Evolutionary conservation across 2,329 filamentous ascomycete genomes (phyloP).

Genomic region (Colletotrichum aenigma): DNA sequence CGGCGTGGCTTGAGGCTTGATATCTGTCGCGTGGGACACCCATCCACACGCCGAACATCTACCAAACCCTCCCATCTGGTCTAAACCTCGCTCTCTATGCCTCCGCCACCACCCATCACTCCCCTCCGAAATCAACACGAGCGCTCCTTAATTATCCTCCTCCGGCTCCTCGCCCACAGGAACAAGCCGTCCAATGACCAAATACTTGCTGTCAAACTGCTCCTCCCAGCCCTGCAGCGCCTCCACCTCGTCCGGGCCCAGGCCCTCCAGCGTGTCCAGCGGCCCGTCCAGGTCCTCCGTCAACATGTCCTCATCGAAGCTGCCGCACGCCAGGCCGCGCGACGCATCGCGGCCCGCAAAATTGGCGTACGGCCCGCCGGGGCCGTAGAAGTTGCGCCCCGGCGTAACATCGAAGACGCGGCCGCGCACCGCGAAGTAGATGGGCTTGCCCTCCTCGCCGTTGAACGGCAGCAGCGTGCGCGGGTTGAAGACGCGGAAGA

Average conservation of each 20-base stretch:
- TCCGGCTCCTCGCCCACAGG: conserved; percentile 49
- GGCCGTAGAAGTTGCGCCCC: conserved; percentile 94
- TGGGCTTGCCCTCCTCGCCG: conserved; percentile 73
- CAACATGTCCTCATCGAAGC: conserved; percentile 94
- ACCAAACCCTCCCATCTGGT: not conserved
- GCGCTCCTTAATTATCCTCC: conserved; percentile 28
- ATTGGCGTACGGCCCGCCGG: conserved; percentile 92
- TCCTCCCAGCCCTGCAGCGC: conserved; percentile 91
- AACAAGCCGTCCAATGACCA: conserved; percentile 89
- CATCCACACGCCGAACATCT: accelerated
- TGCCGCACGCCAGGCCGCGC: conserved; percentile 85
- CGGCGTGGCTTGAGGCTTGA: not conserved
- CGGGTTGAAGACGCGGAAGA: conserved; percentile 76
- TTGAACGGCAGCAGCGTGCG: conserved; percentile 85
- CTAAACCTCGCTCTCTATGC: not conserved
- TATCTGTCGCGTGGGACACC: not conserved
- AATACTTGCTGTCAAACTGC: conserved; percentile 90
- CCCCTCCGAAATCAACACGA: conserved; percentile 35
- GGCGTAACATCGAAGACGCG: conserved; percentile 88
- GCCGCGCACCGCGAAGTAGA: conserved; percentile 91
- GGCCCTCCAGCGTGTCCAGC: conserved; percentile 74
- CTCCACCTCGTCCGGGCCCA: conserved; percentile 79
- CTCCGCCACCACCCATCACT: not conserved
- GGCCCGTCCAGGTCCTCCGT: conserved; percentile 88
- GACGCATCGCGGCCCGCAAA: conserved; percentile 94